phyloP scores from a whole-genome alignment of 768 basidiomycete species.

The Asterophora lycoperdoides region DNA sequence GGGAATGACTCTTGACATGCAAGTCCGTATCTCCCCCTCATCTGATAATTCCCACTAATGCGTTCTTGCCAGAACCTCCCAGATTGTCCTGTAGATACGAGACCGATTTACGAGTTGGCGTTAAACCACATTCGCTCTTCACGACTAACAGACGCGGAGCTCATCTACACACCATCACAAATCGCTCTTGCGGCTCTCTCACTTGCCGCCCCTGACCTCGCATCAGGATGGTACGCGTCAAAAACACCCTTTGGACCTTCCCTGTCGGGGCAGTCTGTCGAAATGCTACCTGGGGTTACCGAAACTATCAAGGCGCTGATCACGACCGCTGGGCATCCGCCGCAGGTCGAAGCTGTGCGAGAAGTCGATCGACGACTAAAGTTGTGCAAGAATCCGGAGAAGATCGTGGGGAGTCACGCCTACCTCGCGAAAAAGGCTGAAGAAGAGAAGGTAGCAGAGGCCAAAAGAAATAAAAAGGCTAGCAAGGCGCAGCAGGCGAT shows the following conservation, averaged over 20 bases:
- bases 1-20: slow-evolving; percentile 85
- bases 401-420: slow-evolving; percentile 84
- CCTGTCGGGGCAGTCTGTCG: slow-evolving; percentile 19
- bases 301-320: slow-evolving; percentile 57
- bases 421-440: slow-evolving; percentile 70
- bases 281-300: slow-evolving; percentile 35
- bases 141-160: slow-evolving; percentile 86
- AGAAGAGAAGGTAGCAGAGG: slow-evolving; percentile 63
- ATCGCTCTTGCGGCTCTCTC: slow-evolving; percentile 82
- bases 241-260: slow-evolving; percentile 24
- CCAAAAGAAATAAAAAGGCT: slow-evolving; percentile 65
- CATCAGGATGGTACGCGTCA: slow-evolving; percentile 54
- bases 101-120: slow-evolving; percentile 61
- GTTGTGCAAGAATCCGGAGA: slow-evolving; percentile 94
- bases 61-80: slow-evolving; percentile 48
- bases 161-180: slow-evolving; percentile 90
- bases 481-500: slow-evolving; percentile 40
- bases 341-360: slow-evolving; percentile 81
- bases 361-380: slow-evolving; percentile 85
- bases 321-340: slow-evolving; percentile 47
- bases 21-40: slow-evolving; percentile 43
- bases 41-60: neutral
- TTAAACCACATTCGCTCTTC: slow-evolving; percentile 68
- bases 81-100: slow-evolving; percentile 43
- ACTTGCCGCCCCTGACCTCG: slow-evolving; percentile 56